phyloP scores from a whole-genome alignment of 1,284 basidiomycete species.

The Anthracocystis panici-leucophaei region DNA sequence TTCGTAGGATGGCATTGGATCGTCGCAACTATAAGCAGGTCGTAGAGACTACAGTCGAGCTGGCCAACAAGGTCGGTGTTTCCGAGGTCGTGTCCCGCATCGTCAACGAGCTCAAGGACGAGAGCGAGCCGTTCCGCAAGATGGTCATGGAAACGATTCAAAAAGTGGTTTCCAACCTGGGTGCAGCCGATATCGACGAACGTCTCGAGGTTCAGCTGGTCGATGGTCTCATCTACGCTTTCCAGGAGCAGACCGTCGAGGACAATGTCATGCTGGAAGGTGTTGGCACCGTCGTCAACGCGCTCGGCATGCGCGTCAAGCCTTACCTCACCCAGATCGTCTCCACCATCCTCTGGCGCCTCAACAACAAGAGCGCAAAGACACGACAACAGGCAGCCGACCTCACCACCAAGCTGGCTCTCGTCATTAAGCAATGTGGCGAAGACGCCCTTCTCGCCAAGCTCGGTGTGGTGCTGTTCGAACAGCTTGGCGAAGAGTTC shows the following conservation, averaged over 20 bases:
- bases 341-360: slow-evolving; percentile 98
- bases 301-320: slow-evolving; percentile 96
- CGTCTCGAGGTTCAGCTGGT: slow-evolving; percentile 92
- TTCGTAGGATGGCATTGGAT: slow-evolving; percentile 94
- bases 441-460: slow-evolving; percentile 96
- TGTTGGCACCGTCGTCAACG: slow-evolving; percentile 95
- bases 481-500: slow-evolving; percentile 99
- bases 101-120: slow-evolving; percentile 91
- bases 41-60: slow-evolving; percentile 97
- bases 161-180: slow-evolving; percentile 90
- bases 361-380: slow-evolving; percentile 99
- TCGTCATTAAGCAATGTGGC: slow-evolving; percentile 98
- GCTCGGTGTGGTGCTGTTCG: slow-evolving; percentile 95
- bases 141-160: slow-evolving; percentile 99
- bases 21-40: slow-evolving; percentile 95
- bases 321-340: slow-evolving; percentile 99
- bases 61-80: slow-evolving; percentile 95
- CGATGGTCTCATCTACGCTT: slow-evolving; percentile 98
- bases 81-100: slow-evolving; percentile 94
- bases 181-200: slow-evolving; percentile 96
- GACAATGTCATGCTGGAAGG: slow-evolving; percentile 99
- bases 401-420: slow-evolving; percentile 90
- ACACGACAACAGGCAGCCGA: slow-evolving; percentile 99
- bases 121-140: slow-evolving; percentile 91
- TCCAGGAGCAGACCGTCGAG: slow-evolving; percentile 99